Evolutionary conservation across 2,329 filamentous ascomycete species (phyloP).

Genomic region (Colletotrichum sp.): DNA sequence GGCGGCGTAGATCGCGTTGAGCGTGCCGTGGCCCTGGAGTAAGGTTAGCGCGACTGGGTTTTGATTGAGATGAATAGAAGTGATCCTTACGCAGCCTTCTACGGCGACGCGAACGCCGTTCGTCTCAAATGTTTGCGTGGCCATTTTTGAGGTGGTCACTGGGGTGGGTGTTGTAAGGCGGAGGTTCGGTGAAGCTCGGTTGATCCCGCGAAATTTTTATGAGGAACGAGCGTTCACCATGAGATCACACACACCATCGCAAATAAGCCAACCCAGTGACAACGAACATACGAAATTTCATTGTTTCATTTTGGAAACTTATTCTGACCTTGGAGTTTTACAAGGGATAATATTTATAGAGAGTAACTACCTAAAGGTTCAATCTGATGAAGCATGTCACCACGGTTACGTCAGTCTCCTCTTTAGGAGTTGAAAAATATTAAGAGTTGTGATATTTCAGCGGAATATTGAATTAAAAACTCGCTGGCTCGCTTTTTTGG

Average conservation of each 20-base stretch:
- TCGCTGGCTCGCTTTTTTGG: background rate
- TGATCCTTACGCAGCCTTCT: conserved; percentile 77
- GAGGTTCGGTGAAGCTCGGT: background rate
- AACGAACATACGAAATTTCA: background rate
- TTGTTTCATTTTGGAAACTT: background rate
- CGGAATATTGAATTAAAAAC: fast-evolving
- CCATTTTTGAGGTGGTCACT: conserved; percentile 28
- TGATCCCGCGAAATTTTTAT: conserved; percentile 11
- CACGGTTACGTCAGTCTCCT: fast-evolving
- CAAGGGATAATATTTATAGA: background rate
- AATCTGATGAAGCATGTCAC: background rate
- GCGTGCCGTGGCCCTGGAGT: conserved; percentile 81
- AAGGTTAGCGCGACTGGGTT: background rate
- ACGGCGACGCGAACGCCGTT: conserved; percentile 76
- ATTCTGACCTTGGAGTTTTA: fast-evolving
- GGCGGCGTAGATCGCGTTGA: conserved; percentile 89
- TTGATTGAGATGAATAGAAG: background rate
- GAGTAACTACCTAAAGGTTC: fast-evolving
- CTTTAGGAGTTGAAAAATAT: background rate
- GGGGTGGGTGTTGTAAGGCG: conserved; percentile 9
- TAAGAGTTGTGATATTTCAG: background rate
- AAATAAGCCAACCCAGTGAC: background rate
- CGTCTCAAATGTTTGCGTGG: conserved; percentile 34
- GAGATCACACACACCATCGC: background rate
- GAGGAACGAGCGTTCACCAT: background rate